A percentile compares a stretch with the other conserved stretches of the same genome.
Evolutionary conservation across 2,329 filamentous ascomycete genomes (phyloP).

Genomic region (Ascochyta koolunga): DNA sequence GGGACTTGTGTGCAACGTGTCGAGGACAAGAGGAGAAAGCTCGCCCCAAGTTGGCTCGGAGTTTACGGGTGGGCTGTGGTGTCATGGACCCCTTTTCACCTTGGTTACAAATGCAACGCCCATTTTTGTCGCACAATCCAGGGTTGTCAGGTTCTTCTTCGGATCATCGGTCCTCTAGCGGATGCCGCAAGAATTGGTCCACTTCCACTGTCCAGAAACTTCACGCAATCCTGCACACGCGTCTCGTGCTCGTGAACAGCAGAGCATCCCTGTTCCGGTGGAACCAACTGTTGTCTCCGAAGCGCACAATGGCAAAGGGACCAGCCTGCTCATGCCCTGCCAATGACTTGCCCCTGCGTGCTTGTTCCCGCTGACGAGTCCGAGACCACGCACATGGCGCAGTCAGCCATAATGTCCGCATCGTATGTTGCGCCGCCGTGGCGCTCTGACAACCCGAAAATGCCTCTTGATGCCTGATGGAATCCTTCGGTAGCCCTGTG

Average conservation of each 20-base stretch:
- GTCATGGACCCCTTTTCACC: constrained; percentile 3
- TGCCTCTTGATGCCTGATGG: constrained; percentile 20
- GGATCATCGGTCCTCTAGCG: constrained; percentile 18
- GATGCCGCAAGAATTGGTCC: constrained; percentile 14
- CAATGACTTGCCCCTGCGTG: not conserved
- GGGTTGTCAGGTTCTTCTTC: constrained; percentile 14
- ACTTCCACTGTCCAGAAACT: constrained; percentile 15
- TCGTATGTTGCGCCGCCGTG: constrained; percentile 13
- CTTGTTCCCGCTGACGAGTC: constrained; percentile 1
- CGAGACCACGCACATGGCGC: constrained; percentile 7
- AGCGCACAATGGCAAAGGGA: not conserved
- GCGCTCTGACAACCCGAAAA: constrained; percentile 14
- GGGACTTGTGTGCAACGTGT: not conserved
- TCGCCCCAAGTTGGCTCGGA: constrained; percentile 7
- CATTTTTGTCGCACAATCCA: constrained; percentile 15
- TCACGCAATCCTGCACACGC: constrained; percentile 15
- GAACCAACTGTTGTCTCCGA: not conserved
- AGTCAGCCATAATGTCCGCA: constrained; percentile 7
- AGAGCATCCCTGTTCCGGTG: constrained; percentile 1
- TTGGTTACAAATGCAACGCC: constrained; percentile 10
- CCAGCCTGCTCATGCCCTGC: not conserved
- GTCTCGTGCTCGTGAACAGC: constrained; percentile 12
- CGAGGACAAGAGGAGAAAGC: constrained; percentile 1
- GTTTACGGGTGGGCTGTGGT: constrained; percentile 8
- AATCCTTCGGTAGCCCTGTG: constrained; percentile 16